Conservation (phyloP, 495 filamentous ascomycete species). For the Friedmanniomyces simplex region DNA sequence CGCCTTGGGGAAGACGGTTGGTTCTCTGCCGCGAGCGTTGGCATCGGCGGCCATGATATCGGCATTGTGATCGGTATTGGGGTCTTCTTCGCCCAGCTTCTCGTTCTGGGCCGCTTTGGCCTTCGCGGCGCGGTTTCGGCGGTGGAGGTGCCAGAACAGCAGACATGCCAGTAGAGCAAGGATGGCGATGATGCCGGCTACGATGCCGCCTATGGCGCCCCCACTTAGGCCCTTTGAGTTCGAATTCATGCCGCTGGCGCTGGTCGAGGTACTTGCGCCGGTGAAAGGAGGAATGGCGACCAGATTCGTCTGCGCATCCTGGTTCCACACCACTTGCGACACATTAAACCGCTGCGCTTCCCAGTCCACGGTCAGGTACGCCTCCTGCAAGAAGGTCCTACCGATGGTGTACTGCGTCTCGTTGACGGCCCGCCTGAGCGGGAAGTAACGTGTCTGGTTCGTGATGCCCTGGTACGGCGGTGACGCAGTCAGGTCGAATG, state of each 20-base stretch:
- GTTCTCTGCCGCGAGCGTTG: neutral
- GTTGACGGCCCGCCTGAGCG: conserved; percentile 26
- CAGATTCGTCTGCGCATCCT: conserved; percentile 16
- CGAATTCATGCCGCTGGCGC: neutral
- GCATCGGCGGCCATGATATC: neutral
- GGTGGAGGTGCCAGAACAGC: neutral
- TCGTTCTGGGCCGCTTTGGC: neutral
- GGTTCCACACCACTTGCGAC: conserved; percentile 21
- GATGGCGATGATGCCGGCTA: conserved; percentile 18
- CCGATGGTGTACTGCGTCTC: conserved; percentile 29
- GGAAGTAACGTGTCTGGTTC: conserved; percentile 28
- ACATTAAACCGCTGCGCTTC: conserved; percentile 28
- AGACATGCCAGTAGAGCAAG: conserved; percentile 4
- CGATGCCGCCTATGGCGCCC: conserved; percentile 23
- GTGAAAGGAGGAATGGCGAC: conserved; percentile 23
- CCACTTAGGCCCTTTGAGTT: conserved; percentile 4
- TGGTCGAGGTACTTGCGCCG: neutral
- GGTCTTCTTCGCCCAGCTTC: conserved; percentile 9
- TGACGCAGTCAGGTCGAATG: conserved; percentile 27
- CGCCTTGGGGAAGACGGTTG: conserved; percentile 29
- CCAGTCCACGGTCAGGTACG: conserved; percentile 28
- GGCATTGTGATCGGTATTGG: neutral
- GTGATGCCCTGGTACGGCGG: conserved; percentile 15
- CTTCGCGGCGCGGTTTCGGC: conserved; percentile 3
- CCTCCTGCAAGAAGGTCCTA: conserved; percentile 30